A percentile compares a stretch with the other conserved stretches of the same genome.
phyloP scores from a whole-genome alignment of 305 asterid genomes.

The Rubia peregrina region DNA sequence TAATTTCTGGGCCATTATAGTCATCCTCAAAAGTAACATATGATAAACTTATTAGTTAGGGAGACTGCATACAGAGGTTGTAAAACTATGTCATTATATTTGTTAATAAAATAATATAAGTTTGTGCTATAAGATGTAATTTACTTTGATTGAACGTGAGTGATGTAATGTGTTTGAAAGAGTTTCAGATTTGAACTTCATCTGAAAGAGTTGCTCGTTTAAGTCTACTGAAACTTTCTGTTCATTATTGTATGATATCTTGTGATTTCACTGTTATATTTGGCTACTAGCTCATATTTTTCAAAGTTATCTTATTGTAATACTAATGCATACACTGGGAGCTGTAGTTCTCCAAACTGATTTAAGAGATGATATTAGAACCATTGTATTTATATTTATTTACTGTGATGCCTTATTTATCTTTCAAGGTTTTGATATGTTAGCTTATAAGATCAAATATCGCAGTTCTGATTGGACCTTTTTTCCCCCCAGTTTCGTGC shows the following conservation, averaged over 20 bases:
- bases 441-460: neutral
- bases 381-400: neutral
- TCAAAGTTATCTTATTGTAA: neutral
- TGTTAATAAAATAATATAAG: neutral
- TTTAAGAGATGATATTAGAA: neutral
- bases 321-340: neutral
- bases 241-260: constrained; percentile 1
- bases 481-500: too few relatives aligned
- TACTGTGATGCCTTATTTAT: neutral
- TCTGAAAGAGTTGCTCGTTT: neutral
- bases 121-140: neutral
- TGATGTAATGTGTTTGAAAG: neutral
- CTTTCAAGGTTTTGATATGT: neutral
- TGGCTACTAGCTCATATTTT: constrained; percentile 1
- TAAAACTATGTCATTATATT: neutral
- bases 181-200: neutral
- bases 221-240: neutral
- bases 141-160: neutral
- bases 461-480: neutral
- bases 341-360: neutral
- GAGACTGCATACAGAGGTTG: neutral
- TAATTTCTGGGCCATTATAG: constrained; percentile 4
- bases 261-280: neutral
- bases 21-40: neutral
- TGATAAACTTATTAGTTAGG: neutral